Evolutionary conservation across 345 rosid species (phyloP), one percentile per base, ranked within the genome.

Genomic region (Syzygium grande): DNA sequence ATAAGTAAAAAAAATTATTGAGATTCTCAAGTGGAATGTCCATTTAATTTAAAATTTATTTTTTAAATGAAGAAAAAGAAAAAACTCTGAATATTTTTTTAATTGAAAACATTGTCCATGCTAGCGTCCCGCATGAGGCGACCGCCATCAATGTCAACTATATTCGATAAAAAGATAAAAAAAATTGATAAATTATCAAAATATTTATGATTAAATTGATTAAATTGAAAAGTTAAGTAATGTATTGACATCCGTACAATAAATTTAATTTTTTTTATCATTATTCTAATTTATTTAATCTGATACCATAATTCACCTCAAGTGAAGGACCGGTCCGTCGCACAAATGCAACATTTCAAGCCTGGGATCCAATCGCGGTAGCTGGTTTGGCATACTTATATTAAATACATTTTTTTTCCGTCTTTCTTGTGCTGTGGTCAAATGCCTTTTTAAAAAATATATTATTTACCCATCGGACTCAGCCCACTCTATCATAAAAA

Each of bases 31-130:
- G 0, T 30, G 22, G 46, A 38, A 34, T 68, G 25, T 10, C 13
- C 12, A 68, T 9, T 65, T 68, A n/a, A 54, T 54, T 54, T 17
- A 54, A 54, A 1, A 5, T 43, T 43, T 43, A 43, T 54, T 17
- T 54, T 52, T 52, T 16, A 5, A 5, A 52, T 43, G 46, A 43
- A 43, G 43, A 15, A 16, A 52, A 52, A 52, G 1, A 5, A 16
- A 52, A 52, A 5, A 16, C 7, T 43, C 46, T 43, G 46, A 43
- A 43, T 43, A 43, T 43, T 43, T 43, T 41, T 43, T 52, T 6
- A 4, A 8, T 30, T 8, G 0, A 0, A 15, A 30, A 15, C 30
- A 7, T 21, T 4, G 10, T 17, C 1, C 1, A 34, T 1, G 5
- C 17, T 19, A 9, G 34, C 3, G 12, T 38, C 8, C 10, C n/a